A percentile compares a stretch with the other conserved stretches of the same genome.
Conservation (phyloP, 2,329 filamentous ascomycete genomes). For the Emmonsiellopsis sp. region DNA sequence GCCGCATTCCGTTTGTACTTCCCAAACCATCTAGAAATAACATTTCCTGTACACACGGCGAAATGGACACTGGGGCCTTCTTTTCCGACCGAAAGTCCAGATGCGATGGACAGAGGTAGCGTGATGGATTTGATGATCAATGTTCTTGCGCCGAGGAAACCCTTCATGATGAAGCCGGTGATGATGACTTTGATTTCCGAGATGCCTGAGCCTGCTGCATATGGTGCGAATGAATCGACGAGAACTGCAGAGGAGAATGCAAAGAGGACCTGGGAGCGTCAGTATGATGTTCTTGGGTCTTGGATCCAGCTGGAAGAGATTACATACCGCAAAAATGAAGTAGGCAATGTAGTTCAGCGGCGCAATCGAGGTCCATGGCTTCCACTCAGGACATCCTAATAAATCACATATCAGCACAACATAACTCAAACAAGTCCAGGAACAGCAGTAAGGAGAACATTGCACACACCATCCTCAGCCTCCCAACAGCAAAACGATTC, state of each 20-base stretch:
- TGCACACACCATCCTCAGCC: slow-evolving; percentile 61
- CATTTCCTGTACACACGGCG: slow-evolving; percentile 92
- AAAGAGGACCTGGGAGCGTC: slow-evolving; percentile 54
- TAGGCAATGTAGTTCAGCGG: slow-evolving; percentile 82
- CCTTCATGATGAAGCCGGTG: slow-evolving; percentile 98
- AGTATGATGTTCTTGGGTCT: not conserved
- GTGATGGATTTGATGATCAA: slow-evolving; percentile 89
- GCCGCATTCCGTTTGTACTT: slow-evolving; percentile 89
- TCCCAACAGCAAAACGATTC: slow-evolving; percentile 98
- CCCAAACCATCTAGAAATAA: slow-evolving; percentile 84
- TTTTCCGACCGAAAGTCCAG: slow-evolving; percentile 89
- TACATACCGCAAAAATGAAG: slow-evolving; percentile 66
- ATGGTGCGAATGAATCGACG: slow-evolving; percentile 87
- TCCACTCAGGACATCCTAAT: slow-evolving; percentile 76
- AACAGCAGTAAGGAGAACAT: not conserved
- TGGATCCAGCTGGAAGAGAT: not conserved
- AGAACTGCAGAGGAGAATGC: slow-evolving; percentile 73
- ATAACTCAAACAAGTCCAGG: not conserved
- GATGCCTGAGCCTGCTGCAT: slow-evolving; percentile 92
- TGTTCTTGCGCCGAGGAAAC: slow-evolving; percentile 86
- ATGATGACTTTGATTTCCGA: slow-evolving; percentile 99
- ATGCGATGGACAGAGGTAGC: slow-evolving; percentile 84
- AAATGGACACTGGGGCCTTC: slow-evolving; percentile 99
- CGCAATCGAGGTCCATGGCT: slow-evolving; percentile 71
- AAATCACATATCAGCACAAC: slow-evolving; percentile 5